Conservation (phyloP, 140 eudicot species). For the Stevia rebaudiana region DNA sequence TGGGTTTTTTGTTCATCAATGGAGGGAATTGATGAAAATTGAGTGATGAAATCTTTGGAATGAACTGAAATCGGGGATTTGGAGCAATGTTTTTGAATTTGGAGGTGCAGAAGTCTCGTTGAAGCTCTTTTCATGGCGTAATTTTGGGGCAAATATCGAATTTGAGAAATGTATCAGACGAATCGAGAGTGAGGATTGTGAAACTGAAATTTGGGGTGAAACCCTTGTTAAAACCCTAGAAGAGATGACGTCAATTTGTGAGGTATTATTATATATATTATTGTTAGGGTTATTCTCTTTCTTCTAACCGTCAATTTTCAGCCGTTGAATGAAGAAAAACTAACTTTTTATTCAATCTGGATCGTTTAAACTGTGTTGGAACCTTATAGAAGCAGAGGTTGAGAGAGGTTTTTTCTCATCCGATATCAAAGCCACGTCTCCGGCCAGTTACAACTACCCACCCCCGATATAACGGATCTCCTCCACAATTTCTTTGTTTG, state of each 20-base stretch:
- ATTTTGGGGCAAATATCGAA: background rate
- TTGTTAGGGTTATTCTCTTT: too few relatives aligned
- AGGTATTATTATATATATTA: background rate
- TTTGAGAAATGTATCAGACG: background rate
- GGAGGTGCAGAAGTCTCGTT: slow-evolving; percentile 33
- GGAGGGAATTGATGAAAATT: slow-evolving; percentile 23
- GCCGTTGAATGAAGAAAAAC: too few relatives aligned
- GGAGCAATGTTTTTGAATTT: slow-evolving; percentile 22
- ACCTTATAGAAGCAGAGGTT: too few relatives aligned
- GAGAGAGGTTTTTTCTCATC: too few relatives aligned
- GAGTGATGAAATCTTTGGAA: slow-evolving; percentile 30
- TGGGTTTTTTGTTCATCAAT: slow-evolving; percentile 26
- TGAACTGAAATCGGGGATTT: slow-evolving; percentile 26
- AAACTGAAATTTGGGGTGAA: slow-evolving; percentile 7
- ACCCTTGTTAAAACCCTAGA: slow-evolving; percentile 36
- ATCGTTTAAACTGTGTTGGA: too few relatives aligned
- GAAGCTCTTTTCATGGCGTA: slow-evolving; percentile 78
- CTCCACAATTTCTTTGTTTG: too few relatives aligned
- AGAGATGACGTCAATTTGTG: slow-evolving; percentile 8
- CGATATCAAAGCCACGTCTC: too few relatives aligned
- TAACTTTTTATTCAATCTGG: too few relatives aligned
- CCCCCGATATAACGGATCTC: too few relatives aligned
- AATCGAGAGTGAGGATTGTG: background rate
- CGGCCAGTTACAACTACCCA: too few relatives aligned
- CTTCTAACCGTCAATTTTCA: too few relatives aligned